Evolutionary conservation across 2,329 filamentous ascomycete species (phyloP).

Genomic region (Verticillium tricorpus): DNA sequence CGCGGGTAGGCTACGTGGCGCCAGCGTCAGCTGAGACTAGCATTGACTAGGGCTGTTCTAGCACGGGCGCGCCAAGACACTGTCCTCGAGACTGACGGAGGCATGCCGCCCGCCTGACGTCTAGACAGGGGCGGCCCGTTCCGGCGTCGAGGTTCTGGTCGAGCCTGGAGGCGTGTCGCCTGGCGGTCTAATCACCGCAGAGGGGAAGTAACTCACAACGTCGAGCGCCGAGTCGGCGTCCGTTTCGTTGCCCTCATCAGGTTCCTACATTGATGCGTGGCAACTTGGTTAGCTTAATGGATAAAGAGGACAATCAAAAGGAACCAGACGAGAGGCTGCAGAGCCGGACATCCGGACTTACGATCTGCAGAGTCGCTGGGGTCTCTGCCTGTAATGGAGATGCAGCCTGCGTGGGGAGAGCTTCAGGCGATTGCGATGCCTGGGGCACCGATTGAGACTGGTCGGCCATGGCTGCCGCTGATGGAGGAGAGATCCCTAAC

Average conservation of each 20-base stretch:
- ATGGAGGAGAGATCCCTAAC: not conserved
- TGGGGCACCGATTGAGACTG: not conserved
- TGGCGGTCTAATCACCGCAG: too few relatives aligned
- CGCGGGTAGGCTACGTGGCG: not conserved
- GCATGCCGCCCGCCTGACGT: not conserved
- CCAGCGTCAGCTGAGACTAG: not conserved
- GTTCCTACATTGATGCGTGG: not conserved
- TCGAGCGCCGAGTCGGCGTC: constrained; percentile 7
- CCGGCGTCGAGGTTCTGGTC: not conserved
- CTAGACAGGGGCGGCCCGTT: not conserved
- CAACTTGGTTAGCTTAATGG: not conserved
- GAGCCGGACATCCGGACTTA: not conserved
- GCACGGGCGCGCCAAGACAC: not conserved
- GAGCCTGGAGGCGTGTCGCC: too few relatives aligned
- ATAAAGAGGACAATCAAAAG: not conserved
- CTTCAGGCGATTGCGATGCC: not conserved
- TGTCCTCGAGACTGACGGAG: not conserved
- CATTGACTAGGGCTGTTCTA: not conserved
- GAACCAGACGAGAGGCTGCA: not conserved
- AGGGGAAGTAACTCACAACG: not conserved
- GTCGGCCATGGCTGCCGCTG: not conserved
- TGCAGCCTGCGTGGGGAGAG: not conserved
- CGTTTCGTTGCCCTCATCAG: not conserved
- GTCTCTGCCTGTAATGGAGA: not conserved
- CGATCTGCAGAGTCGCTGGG: constrained; percentile 2